Evolutionary conservation across 2,329 filamentous ascomycete genomes (phyloP).

Genomic region (Cladosporium cucumerinum): DNA sequence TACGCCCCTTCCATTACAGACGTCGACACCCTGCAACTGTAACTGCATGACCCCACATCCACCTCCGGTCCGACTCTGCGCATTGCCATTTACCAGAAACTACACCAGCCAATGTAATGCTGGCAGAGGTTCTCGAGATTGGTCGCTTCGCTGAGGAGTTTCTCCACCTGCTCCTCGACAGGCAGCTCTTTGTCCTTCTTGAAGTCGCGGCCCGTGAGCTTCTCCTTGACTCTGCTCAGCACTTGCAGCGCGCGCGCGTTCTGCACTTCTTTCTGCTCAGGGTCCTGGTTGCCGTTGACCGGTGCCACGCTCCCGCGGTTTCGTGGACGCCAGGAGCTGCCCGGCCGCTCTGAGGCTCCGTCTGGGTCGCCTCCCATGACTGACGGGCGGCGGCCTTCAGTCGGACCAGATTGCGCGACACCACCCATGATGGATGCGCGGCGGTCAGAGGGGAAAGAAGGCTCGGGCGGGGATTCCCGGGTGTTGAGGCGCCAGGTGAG

Average conservation of each 20-base stretch:
- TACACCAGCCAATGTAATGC: slow-evolving; percentile 99
- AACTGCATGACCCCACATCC: not conserved
- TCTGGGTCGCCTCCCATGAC: slow-evolving; percentile 33
- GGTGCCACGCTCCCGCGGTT: slow-evolving; percentile 29
- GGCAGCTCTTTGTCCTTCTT: slow-evolving; percentile 79
- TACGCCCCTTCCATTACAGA: not conserved
- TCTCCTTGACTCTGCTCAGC: slow-evolving; percentile 86
- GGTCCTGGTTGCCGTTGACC: slow-evolving; percentile 36
- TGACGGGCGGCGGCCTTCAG: slow-evolving; percentile 29
- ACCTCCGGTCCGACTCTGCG: not conserved
- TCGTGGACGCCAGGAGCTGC: slow-evolving; percentile 32
- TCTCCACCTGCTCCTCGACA: slow-evolving; percentile 85
- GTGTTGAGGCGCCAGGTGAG: slow-evolving; percentile 87
- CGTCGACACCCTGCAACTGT: not conserved
- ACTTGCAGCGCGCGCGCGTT: slow-evolving; percentile 93
- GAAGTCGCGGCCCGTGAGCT: slow-evolving; percentile 91
- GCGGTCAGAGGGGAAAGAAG: slow-evolving; percentile 59
- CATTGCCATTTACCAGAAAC: slow-evolving; percentile 69
- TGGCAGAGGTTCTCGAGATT: slow-evolving; percentile 97
- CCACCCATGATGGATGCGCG: slow-evolving; percentile 57
- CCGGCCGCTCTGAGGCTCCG: slow-evolving; percentile 26
- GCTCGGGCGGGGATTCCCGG: slow-evolving; percentile 58
- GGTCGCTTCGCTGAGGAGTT: slow-evolving; percentile 90
- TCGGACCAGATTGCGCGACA: slow-evolving; percentile 30
- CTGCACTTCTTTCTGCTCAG: slow-evolving; percentile 66